A percentile compares a stretch with the other conserved stretches of the same genome.
Evolutionary conservation across 1,139 yeast genomes (phyloP).

Genomic region (Hansenula anomala): DNA sequence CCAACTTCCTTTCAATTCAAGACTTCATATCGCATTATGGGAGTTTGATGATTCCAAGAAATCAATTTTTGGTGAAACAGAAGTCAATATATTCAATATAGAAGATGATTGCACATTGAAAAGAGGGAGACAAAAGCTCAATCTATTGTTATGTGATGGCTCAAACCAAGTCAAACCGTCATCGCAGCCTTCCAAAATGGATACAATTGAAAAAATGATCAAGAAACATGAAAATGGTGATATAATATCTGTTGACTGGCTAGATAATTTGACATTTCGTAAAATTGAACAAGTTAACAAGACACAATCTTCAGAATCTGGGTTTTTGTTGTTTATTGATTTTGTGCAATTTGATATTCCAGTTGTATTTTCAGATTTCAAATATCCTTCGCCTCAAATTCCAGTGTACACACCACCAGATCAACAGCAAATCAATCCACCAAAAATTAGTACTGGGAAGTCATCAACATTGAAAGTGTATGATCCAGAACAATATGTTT

Average conservation of each 20-base stretch:
- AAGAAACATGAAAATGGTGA: constrained; percentile 71
- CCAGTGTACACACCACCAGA: constrained; percentile 20
- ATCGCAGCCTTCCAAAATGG: constrained; percentile 20
- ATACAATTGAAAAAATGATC: constrained; percentile 47
- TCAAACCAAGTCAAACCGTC: constrained; percentile 14
- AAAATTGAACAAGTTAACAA: constrained; percentile 43
- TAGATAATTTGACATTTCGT: constrained; percentile 64
- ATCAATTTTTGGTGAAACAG: constrained; percentile 53
- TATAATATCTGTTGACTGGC: constrained; percentile 61
- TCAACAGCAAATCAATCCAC: constrained; percentile 17
- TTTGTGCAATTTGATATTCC: constrained; percentile 78
- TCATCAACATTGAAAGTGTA: constrained; percentile 42
- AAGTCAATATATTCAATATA: constrained; percentile 52
- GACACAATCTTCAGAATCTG: constrained; percentile 23
- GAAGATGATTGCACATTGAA: constrained; percentile 41
- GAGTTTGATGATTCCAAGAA: constrained; percentile 55
- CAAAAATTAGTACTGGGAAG: constrained; percentile 28
- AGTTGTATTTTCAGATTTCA: constrained; percentile 64
- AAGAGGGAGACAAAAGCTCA: constrained; percentile 53
- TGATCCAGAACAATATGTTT: constrained; percentile 61
- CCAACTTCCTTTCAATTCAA: constrained; percentile 61
- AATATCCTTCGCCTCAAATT: constrained; percentile 21
- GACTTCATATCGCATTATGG: constrained; percentile 58
- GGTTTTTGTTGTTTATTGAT: constrained; percentile 57
- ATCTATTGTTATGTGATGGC: constrained; percentile 29